A percentile compares a stretch with the other conserved stretches of the same genome.
Conservation (phyloP, 495 filamentous ascomycete genomes). For the Neurospora sp. region DNA sequence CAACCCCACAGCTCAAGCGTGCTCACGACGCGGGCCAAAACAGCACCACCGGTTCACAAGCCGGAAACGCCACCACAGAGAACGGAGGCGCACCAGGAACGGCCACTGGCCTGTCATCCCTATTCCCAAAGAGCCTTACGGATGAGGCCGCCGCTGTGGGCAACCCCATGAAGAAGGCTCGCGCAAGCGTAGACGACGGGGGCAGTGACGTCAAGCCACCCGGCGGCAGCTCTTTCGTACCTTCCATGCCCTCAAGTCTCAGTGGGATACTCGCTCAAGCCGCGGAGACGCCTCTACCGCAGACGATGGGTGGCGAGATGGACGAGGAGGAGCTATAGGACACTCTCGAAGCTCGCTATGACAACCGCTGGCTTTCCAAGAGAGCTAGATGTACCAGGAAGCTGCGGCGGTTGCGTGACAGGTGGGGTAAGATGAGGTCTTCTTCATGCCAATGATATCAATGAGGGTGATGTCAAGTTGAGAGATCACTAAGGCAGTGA, state of each 20-base stretch:
- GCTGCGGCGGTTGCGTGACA: not conserved
- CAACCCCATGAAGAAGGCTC: slow-evolving; percentile 76
- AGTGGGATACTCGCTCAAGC: not conserved
- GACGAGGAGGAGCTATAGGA: not conserved
- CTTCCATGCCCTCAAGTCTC: not conserved
- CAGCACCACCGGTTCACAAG: slow-evolving; percentile 29
- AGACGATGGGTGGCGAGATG: not conserved
- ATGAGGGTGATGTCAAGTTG: not conserved
- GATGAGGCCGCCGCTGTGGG: slow-evolving; percentile 48
- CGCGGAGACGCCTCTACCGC: not conserved
- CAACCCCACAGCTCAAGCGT: slow-evolving; percentile 67
- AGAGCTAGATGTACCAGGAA: not conserved
- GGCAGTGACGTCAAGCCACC: slow-evolving; percentile 1
- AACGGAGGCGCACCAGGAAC: slow-evolving; percentile 22
- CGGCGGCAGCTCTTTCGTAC: not conserved
- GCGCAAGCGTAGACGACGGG: slow-evolving; percentile 50
- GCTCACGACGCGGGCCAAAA: slow-evolving; percentile 79
- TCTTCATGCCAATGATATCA: not conserved
- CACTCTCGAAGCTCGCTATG: not conserved
- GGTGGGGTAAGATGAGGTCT: not conserved
- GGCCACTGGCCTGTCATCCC: slow-evolving; percentile 17
- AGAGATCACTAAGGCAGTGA: not conserved
- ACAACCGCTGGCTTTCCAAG: not conserved
- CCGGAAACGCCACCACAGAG: slow-evolving; percentile 26
- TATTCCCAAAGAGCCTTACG: slow-evolving; percentile 24